phyloP scores from a whole-genome alignment of 2,329 filamentous ascomycete species.

The Microsporum audouinii region DNA sequence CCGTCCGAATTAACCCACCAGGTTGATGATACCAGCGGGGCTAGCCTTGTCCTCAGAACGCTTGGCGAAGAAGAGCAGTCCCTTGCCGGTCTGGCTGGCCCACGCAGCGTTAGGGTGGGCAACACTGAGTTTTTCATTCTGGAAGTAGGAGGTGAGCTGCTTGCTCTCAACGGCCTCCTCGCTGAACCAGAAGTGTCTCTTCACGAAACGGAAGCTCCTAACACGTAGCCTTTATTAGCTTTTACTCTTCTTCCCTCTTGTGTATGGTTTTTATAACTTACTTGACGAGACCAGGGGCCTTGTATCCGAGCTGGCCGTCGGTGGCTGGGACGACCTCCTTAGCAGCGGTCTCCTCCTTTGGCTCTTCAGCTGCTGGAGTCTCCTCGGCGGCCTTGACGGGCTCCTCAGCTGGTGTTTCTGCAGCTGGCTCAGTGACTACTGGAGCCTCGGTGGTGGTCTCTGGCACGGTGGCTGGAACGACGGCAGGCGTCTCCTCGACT shows the following conservation, averaged over 20 bases:
- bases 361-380: slow-evolving; percentile 22
- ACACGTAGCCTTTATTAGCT: not conserved
- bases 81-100: slow-evolving; percentile 89
- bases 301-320: slow-evolving; percentile 80
- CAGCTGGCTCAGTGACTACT: slow-evolving; percentile 31
- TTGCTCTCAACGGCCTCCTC: slow-evolving; percentile 62
- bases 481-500: slow-evolving; percentile 46
- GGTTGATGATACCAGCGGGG: slow-evolving; percentile 70
- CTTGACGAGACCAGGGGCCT: slow-evolving; percentile 82
- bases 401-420: slow-evolving; percentile 14
- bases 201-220: slow-evolving; percentile 79
- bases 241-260: not conserved
- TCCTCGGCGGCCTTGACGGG: slow-evolving; percentile 24
- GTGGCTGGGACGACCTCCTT: slow-evolving; percentile 53
- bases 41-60: slow-evolving; percentile 67
- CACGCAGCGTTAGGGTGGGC: slow-evolving; percentile 75
- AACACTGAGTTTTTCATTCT: slow-evolving; percentile 72
- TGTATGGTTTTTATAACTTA: slow-evolving; percentile 27
- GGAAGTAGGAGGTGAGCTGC: slow-evolving; percentile 64
- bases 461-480: slow-evolving; percentile 18
- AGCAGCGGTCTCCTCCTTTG: slow-evolving; percentile 23
- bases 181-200: slow-evolving; percentile 87
- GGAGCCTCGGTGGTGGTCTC: slow-evolving; percentile 21
- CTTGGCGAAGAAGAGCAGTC: slow-evolving; percentile 84
- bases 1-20: slow-evolving; percentile 47